Evolutionary conservation across 495 filamentous ascomycete species (phyloP), one percentile per base, ranked within the genome.

Genomic region (Trichoderma reesei): DNA sequence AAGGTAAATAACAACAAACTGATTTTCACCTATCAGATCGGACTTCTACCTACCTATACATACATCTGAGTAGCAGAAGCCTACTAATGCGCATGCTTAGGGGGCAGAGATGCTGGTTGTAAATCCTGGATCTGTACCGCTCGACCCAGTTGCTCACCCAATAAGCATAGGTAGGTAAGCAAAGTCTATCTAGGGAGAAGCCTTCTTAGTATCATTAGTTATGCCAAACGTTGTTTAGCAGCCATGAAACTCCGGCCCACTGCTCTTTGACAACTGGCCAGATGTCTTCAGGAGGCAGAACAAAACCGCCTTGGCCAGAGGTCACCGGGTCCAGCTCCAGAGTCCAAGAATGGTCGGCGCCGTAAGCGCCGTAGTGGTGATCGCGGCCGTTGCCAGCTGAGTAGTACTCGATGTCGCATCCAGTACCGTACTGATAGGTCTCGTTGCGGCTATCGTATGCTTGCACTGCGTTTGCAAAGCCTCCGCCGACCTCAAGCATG

Each of bases 371-470:
- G 18, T 76, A 76, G 41, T 80, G 67, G 44, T 86, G 86, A 66
- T 88, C 85, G 10, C 81, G 74, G 26, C 75, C 78, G 63, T 72
- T 73, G 1, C 85, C 85, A 4, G 81, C 82, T 0, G 81, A 80
- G 61, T 80, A 70, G 68, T 88, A 88, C 63, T 86, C 72, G 18
- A 83, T 85, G 4, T 70, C 65, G 70, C 85, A 87, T 46, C 79
- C 80, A 3, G 82, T 79, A 0, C 85, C 85, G 65, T 78, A 82
- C 8, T 56, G 51, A 33, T 56, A 56, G 13, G 51, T 56, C 26
- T 56, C 51, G 14, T 56, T 56, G 20, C 51, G 51, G 51, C 20
- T 56, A n/a, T 56, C 51, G 18, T 9, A 56, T 5, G 20, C 51
- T 34, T 56, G 51, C 3, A 56, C 51, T 14, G 51, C 51, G 13